phyloP scores from a whole-genome alignment of 768 basidiomycete genomes.

The Filobasidium floriforme region DNA sequence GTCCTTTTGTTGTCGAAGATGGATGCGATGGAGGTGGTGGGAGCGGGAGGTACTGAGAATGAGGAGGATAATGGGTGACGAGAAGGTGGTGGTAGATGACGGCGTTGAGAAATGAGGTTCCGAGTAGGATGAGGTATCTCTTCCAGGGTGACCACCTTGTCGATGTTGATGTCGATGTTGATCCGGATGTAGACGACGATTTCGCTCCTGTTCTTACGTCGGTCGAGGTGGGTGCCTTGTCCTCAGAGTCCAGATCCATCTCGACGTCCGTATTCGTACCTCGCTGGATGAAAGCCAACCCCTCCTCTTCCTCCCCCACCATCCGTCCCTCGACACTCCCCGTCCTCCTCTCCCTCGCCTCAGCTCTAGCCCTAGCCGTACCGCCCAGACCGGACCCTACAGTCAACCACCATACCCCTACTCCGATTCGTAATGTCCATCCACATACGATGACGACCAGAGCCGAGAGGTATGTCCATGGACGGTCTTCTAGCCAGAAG shows the following conservation, averaged over 20 bases:
- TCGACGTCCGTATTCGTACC: too few relatives aligned
- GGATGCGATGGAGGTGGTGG: neutral
- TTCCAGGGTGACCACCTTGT: too few relatives aligned
- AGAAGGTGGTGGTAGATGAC: neutral
- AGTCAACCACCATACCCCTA: too few relatives aligned
- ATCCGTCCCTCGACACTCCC: neutral
- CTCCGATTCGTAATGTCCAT: too few relatives aligned
- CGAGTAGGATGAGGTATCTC: neutral
- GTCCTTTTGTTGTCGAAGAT: neutral
- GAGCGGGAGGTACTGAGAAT: neutral
- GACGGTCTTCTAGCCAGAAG: neutral
- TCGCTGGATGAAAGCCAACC: neutral
- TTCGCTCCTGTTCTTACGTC: too few relatives aligned
- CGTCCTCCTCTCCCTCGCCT: too few relatives aligned
- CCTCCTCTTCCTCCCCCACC: neutral
- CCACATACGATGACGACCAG: too few relatives aligned
- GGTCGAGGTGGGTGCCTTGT: too few relatives aligned
- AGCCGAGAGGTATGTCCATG: neutral
- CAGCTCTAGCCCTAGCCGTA: too few relatives aligned
- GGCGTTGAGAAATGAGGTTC: neutral
- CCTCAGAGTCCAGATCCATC: neutral
- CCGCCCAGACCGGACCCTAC: too few relatives aligned
- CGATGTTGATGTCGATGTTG: neutral
- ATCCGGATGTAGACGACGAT: too few relatives aligned
- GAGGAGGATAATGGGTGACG: neutral